phyloP scores from a whole-genome alignment of 805 yeast species.

The Candida ortonii region DNA sequence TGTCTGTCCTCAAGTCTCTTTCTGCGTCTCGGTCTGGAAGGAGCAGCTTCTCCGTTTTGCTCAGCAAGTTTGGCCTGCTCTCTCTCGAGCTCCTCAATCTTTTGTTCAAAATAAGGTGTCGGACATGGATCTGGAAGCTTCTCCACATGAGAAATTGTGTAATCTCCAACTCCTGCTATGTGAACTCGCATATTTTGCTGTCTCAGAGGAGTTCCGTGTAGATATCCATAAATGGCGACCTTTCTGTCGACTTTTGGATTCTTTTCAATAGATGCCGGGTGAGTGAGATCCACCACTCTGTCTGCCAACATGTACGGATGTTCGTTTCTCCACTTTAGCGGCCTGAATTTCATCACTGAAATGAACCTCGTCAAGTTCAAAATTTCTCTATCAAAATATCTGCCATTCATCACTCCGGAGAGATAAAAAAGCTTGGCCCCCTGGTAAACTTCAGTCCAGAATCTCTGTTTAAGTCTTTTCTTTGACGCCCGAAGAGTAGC shows the following conservation, averaged over 20 bases:
- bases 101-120: constrained; percentile 88
- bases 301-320: constrained; percentile 94
- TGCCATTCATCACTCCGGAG: constrained; percentile 93
- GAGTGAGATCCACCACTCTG: constrained; percentile 87
- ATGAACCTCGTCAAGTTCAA: constrained; percentile 88
- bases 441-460: constrained; percentile 98
- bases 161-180: constrained; percentile 95
- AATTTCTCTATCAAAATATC: constrained; percentile 97
- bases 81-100: constrained; percentile 74
- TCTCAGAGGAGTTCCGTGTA: constrained; percentile 89
- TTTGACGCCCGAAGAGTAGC: constrained; percentile 88
- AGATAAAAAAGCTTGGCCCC: constrained; percentile 95
- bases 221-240: constrained; percentile 88
- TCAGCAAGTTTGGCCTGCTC: constrained; percentile 68
- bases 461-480: constrained; percentile 85
- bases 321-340: constrained; percentile 98
- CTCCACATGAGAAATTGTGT: constrained; percentile 70
- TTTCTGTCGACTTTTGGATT: constrained; percentile 85
- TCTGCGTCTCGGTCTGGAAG: constrained; percentile 60
- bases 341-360: constrained; percentile 96
- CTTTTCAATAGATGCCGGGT: constrained; percentile 75
- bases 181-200: constrained; percentile 72
- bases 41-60: constrained; percentile 50
- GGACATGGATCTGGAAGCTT: constrained; percentile 98
- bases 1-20: constrained; percentile 92